Conservation (phyloP, 1,139 yeast species). For the Lodderomyces jiufengensis region DNA sequence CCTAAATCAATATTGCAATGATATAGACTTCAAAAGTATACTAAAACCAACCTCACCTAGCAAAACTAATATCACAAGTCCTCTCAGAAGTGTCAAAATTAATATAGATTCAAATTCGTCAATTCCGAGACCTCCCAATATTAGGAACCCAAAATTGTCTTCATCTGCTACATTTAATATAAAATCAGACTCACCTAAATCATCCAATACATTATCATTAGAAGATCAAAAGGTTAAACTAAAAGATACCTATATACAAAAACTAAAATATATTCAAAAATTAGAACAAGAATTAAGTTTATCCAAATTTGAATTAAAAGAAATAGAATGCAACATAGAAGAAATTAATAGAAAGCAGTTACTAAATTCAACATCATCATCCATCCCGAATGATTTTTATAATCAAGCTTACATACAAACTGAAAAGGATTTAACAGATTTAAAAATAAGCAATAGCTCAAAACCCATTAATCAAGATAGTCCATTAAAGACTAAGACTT, state of each 20-base stretch:
- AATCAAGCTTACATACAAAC: conserved; percentile 12
- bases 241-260: conserved; percentile 16
- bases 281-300: conserved; percentile 22
- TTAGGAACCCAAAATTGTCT: no score
- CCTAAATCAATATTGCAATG: not conserved
- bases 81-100: not conserved
- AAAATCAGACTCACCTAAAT: no score
- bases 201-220: not conserved
- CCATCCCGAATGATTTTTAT: conserved; percentile 8
- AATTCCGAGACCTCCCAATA: not conserved
- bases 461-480: conserved; percentile 4
- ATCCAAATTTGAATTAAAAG: conserved; percentile 27
- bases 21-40: not conserved
- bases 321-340: conserved; percentile 15
- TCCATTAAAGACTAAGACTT: conserved; percentile 8
- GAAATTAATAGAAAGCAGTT: conserved; percentile 2
- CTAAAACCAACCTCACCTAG: conserved; percentile 2
- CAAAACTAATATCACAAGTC: not conserved
- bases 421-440: conserved; percentile 10
- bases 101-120: conserved; percentile 1
- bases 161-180: not conserved
- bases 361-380: not conserved
- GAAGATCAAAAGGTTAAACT: conserved; percentile 10
- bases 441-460: conserved; percentile 2
- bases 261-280: conserved; percentile 24